Percentiles rank a stretch among this genome's conserved stretches.
These are phyloP conservation scores for Sindora glabra DNA, from an alignment of 306 rosid genomes.

Conservation along the genomic window DNA sequence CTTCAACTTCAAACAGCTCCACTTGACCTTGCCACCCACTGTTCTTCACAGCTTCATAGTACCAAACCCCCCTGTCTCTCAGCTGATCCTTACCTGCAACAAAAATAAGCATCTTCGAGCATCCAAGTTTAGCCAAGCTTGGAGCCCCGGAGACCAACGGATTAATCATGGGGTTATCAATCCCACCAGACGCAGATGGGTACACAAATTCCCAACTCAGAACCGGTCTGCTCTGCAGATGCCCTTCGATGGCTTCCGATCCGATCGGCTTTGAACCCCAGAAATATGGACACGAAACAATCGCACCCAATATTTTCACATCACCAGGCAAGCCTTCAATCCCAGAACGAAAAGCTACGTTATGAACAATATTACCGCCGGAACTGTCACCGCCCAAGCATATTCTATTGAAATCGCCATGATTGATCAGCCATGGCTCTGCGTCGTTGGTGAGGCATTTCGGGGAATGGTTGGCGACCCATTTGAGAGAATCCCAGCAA, in stretches of 20 bases:
- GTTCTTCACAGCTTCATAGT: not conserved
- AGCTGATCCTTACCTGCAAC: slow-evolving; percentile 10
- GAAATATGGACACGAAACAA: slow-evolving; percentile 27
- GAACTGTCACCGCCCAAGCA: slow-evolving; percentile 39
- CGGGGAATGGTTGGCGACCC: no score
- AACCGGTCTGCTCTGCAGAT: slow-evolving; percentile 3
- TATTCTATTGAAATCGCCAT: slow-evolving; percentile 31
- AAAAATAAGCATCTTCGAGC: slow-evolving; percentile 3
- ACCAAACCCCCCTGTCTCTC: slow-evolving; percentile 13
- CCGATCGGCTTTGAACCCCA: slow-evolving; percentile 34
- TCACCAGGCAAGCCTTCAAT: slow-evolving; percentile 17
- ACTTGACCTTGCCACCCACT: slow-evolving; percentile 17
- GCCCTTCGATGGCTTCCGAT: slow-evolving; percentile 9
- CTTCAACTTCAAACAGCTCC: slow-evolving; percentile 26
- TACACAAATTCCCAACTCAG: slow-evolving; percentile 12
- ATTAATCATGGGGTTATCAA: slow-evolving; percentile 9
- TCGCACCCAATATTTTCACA: slow-evolving; percentile 17
- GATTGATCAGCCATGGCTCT: slow-evolving; percentile 14
- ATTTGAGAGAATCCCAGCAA: no score
- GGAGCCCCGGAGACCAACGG: slow-evolving; percentile 17
- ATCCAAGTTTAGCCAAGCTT: slow-evolving; percentile 12
- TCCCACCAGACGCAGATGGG: not conserved
- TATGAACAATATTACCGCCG: slow-evolving; percentile 30
- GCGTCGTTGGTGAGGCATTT: no score
- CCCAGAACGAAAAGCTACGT: slow-evolving; percentile 21